Conservation (phyloP, 2,329 filamentous ascomycete genomes). For the Calonectria multiphialidica region DNA sequence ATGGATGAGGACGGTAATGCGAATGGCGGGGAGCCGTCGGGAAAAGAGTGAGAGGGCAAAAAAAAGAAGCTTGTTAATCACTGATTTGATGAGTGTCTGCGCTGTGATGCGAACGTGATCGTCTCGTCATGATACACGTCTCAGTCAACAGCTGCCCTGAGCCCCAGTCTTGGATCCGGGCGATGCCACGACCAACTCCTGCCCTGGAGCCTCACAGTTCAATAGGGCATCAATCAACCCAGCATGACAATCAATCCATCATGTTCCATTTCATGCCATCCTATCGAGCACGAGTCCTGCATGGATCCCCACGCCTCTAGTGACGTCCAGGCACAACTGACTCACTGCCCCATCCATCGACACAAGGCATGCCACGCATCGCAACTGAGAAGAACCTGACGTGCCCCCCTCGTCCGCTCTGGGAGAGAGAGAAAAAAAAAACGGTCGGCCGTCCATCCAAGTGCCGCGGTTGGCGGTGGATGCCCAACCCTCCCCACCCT, state of each 20-base stretch:
- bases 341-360: constrained; percentile 12
- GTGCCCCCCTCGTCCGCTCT: neutral
- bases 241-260: constrained; percentile 1
- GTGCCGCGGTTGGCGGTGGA: constrained; percentile 17
- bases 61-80: neutral
- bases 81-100: neutral
- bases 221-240: constrained; percentile 4
- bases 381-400: constrained; percentile 2
- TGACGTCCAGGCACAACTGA: constrained; percentile 17
- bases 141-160: neutral
- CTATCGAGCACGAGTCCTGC: neutral
- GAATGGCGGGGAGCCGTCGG: constrained; percentile 5
- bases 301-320: constrained; percentile 3
- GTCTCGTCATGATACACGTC: neutral
- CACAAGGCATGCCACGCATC: constrained; percentile 22
- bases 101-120: neutral
- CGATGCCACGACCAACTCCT: neutral
- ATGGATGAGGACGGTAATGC: neutral
- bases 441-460: neutral
- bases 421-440: neutral
- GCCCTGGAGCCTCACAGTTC: neutral
- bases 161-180: neutral
- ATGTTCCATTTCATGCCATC: constrained; percentile 1
- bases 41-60: neutral
- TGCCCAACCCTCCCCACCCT: constrained; percentile 15